These are phyloP conservation scores for Eragrostis tef DNA, from an alignment of 202 grass and related monocot genomes.

Conservation along the genomic window DNA sequence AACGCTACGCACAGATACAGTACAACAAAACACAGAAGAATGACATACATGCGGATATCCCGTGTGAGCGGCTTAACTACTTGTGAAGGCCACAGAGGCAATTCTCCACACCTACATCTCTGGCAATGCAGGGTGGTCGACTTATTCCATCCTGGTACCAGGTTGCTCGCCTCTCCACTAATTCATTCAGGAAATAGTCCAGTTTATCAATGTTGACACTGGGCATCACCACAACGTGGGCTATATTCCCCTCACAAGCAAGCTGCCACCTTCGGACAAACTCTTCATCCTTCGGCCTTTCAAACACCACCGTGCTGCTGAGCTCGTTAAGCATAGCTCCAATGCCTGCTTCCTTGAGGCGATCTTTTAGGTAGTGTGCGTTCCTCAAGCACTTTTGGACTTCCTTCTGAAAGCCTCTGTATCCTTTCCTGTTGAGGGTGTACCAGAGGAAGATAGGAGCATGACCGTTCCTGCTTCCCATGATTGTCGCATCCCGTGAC, in stretches of 20 bases:
- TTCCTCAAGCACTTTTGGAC: conserved; percentile 74
- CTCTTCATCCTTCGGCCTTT: conserved; percentile 68
- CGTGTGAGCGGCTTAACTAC: conserved; percentile 22
- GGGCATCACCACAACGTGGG: conserved; percentile 75
- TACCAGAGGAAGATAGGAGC: conserved; percentile 81
- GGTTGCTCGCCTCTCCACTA: conserved; percentile 41
- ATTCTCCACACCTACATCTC: conserved; percentile 53
- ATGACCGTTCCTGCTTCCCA: conserved; percentile 72
- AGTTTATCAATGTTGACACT: conserved; percentile 67
- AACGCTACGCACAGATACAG: conserved; percentile 14
- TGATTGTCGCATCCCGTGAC: conserved; percentile 66
- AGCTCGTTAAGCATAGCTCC: conserved; percentile 70
- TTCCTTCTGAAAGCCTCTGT: conserved; percentile 66
- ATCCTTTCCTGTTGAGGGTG: conserved; percentile 71
- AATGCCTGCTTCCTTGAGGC: conserved; percentile 54
- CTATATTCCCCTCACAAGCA: conserved; percentile 60
- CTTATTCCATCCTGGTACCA: conserved; percentile 61
- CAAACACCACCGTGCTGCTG: conserved; percentile 71
- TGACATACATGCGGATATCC: neutral
- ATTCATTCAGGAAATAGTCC: conserved; percentile 60
- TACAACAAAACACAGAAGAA: conserved; percentile 36
- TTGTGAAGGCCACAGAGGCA: conserved; percentile 57
- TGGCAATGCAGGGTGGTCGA: conserved; percentile 53
- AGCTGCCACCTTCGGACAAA: conserved; percentile 77
- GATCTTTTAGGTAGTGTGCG: conserved; percentile 69